Percentiles rank a stretch among this genome's conserved stretches.
Conservation (phyloP, 768 basidiomycete genomes). For the Asterophora lycoperdoides region DNA sequence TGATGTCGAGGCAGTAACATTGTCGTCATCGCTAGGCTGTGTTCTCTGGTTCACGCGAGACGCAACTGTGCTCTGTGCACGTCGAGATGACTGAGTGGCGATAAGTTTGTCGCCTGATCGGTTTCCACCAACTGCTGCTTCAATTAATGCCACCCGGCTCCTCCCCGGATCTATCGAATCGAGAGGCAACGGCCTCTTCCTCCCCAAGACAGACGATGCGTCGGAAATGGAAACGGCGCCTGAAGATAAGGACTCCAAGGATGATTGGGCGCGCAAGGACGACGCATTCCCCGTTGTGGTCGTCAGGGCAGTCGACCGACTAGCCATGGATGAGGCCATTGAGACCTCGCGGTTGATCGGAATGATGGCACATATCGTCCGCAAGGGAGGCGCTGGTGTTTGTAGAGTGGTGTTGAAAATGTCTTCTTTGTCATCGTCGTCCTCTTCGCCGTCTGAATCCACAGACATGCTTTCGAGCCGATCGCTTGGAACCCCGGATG, state of each 20-base stretch:
- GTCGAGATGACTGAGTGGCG: background rate
- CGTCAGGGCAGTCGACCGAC: constrained; percentile 32
- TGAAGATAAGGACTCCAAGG: constrained; percentile 37
- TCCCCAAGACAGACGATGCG: constrained; percentile 36
- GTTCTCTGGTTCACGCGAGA: background rate
- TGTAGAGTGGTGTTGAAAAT: constrained; percentile 63
- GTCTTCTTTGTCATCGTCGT: constrained; percentile 44
- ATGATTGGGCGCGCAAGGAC: constrained; percentile 34
- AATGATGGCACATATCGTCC: constrained; percentile 4
- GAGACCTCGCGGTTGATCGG: constrained; percentile 15
- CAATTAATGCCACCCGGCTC: constrained; percentile 10
- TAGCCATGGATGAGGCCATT: constrained; percentile 16
- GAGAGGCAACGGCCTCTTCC: constrained; percentile 36
- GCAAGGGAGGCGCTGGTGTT: constrained; percentile 44
- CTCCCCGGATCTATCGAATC: constrained; percentile 16
- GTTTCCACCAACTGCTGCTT: constrained; percentile 6
- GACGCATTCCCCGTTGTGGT: constrained; percentile 34
- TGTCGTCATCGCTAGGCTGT: background rate
- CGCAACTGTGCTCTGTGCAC: background rate
- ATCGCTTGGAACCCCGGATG: constrained; percentile 37
- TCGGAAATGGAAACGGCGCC: constrained; percentile 28
- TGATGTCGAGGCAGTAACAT: constrained; percentile 14
- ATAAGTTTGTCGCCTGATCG: background rate
- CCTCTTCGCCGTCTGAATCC: constrained; percentile 29
- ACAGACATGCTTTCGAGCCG: constrained; percentile 23